Evolutionary conservation across 2,329 filamentous ascomycete genomes (phyloP), one percentile per base, ranked within the genome.

Genomic region (Domatiomyces catenatus): DNA sequence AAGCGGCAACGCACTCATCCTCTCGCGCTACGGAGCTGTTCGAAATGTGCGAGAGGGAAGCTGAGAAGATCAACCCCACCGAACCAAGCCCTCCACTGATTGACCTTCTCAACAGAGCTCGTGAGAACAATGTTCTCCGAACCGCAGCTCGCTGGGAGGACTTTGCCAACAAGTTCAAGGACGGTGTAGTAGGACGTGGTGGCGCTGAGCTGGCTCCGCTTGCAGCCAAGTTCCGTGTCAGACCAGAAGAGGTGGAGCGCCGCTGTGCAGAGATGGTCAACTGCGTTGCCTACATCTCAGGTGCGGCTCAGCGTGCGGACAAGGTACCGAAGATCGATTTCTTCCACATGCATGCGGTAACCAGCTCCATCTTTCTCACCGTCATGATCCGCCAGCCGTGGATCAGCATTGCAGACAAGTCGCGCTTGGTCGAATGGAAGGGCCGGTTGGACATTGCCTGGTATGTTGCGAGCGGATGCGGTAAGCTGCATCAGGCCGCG

Each of bases 321-420:
- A 84, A 88, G 62, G 65, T 73, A 19, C 71, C 82, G 47, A 88
- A 84, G 63, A 80, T 86, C 63, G 89, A 94, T 63, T 95, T 95
- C 64, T 92, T 82, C 70, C 72, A 71, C 62, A 88, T 89, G 60
- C 89, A 95, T 66, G 78, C 80, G 60, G 69, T 90, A 57, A 95
- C 84, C 61, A 71, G 72, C 8, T 81, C 82, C n/a, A 79, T 94
- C 57, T 92, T 90, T 69, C 74, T 86, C 56, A 71, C 73, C 5
- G 63, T 72, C 6, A 74, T 94, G 62, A 8, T 60, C 18, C 67
- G 68, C 8, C 74, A 74, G 56, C 56, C 71, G 39, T 92, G 77
- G 75, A 71, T 88, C 44, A 71, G 78, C 0, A 61, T 67, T 0
- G 69, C 71, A 6, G 70, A 71, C 46, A 90, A 89, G 62, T 70